Conservation (phyloP, 73 alveolate genomes). For the Paramecium pentaurelia region DNA sequence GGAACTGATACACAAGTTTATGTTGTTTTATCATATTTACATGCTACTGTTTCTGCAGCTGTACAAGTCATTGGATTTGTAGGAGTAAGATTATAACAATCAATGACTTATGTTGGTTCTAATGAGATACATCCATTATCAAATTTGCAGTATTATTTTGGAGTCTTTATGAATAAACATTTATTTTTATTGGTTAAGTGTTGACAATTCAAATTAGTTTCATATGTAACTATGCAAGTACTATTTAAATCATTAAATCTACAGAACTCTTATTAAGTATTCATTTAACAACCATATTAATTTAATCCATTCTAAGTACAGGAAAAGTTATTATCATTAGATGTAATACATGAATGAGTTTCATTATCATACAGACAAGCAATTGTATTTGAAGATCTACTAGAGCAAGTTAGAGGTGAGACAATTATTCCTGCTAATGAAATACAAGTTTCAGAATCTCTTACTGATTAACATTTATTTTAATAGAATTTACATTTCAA, state of each 20-base stretch:
- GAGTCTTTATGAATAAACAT: neutral
- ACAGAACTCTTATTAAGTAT: neutral
- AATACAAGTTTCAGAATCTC: neutral
- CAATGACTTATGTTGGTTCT: neutral
- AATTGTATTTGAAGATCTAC: neutral
- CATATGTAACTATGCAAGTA: neutral
- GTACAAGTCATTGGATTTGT: constrained; percentile 1
- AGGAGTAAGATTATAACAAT: neutral
- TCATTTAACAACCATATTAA: neutral
- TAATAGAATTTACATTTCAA: neutral
- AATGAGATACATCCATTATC: neutral
- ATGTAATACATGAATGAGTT: neutral
- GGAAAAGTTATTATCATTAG: neutral
- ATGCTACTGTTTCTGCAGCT: neutral
- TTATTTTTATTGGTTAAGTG: neutral
- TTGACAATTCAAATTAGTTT: neutral
- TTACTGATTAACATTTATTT: neutral
- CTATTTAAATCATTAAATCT: neutral
- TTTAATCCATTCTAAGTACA: neutral
- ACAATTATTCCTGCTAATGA: neutral
- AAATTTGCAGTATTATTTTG: neutral
- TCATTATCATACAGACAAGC: neutral
- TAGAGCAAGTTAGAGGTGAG: neutral
- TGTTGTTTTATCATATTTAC: neutral
- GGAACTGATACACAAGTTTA: neutral